A percentile compares a stretch with the other conserved stretches of the same genome.
phyloP scores from a whole-genome alignment of 2,329 filamentous ascomycete species.

The Ceratocystis cubensis region DNA sequence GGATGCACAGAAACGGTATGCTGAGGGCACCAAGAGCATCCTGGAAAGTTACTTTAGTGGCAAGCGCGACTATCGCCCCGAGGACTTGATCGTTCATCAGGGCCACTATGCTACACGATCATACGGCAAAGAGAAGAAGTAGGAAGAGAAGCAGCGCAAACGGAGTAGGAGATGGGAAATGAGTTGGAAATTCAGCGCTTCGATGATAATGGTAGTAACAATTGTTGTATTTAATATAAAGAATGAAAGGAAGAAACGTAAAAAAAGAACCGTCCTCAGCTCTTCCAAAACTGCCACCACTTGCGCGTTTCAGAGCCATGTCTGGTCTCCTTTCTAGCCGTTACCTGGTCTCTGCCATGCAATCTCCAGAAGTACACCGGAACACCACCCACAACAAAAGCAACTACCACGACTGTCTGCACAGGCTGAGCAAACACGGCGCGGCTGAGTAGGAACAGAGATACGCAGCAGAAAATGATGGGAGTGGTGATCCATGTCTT shows the following conservation, averaged over 20 bases:
- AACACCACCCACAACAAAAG: slow-evolving; percentile 70
- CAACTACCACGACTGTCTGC: slow-evolving; percentile 77
- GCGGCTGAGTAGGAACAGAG: slow-evolving; percentile 75
- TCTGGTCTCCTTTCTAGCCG: slow-evolving; percentile 31
- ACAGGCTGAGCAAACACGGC: slow-evolving; percentile 83
- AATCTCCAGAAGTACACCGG: slow-evolving; percentile 85
- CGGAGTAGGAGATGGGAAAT: slow-evolving; percentile 25
- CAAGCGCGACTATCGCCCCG: slow-evolving; percentile 70
- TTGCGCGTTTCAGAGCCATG: slow-evolving; percentile 28
- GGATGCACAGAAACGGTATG: slow-evolving; percentile 89
- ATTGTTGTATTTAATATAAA: slow-evolving; percentile 5
- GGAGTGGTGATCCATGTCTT: slow-evolving; percentile 94
- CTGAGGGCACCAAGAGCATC: slow-evolving; percentile 77
- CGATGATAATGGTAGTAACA: not conserved
- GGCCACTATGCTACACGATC: slow-evolving; percentile 94
- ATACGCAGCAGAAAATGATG: slow-evolving; percentile 97
- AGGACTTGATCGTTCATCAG: slow-evolving; percentile 81
- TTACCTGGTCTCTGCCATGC: slow-evolving; percentile 45
- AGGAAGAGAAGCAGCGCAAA: slow-evolving; percentile 30
- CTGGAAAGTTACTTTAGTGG: slow-evolving; percentile 83
- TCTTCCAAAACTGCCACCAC: slow-evolving; percentile 52
- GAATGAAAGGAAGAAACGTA: not conserved
- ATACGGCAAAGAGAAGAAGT: slow-evolving; percentile 52
- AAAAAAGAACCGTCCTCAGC: slow-evolving; percentile 19
- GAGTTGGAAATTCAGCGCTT: not conserved